Evolutionary conservation across 2,329 filamentous ascomycete genomes (phyloP).

Genomic region (Coniochaeta sp.): DNA sequence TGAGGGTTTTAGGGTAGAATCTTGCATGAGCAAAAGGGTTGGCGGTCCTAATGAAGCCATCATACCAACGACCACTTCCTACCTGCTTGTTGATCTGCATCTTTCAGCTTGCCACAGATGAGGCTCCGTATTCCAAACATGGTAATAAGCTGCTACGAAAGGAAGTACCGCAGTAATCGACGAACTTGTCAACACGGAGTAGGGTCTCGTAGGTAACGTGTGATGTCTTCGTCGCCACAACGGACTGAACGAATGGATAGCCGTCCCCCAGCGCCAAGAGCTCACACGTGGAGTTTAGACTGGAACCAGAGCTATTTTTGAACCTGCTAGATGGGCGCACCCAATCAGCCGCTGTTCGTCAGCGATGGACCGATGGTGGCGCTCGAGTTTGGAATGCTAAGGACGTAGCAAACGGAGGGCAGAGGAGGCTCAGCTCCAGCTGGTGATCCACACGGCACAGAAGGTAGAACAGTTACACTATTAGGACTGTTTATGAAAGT

Average conservation of each 20-base stretch:
- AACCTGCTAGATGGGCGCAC: not conserved
- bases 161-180: too few species aligned
- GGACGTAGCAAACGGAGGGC: not conserved
- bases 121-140: too few species aligned
- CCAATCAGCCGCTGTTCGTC: not conserved
- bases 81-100: too few species aligned
- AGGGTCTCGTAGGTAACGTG: not conserved
- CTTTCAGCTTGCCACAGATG: too few species aligned
- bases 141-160: too few species aligned
- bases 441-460: too few species aligned
- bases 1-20: not conserved
- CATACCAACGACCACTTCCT: too few species aligned
- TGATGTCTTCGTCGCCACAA: not conserved
- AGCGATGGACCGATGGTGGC: not conserved
- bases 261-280: not conserved
- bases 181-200: too few species aligned
- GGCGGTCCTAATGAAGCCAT: not conserved
- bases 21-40: not conserved
- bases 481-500: too few species aligned
- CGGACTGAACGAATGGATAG: not conserved
- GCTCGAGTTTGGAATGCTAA: not conserved
- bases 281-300: not conserved
- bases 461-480: too few species aligned
- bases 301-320: not conserved
- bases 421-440: not conserved